Evolutionary conservation across 495 filamentous ascomycete genomes (phyloP).

Genomic region (Neurospora africana): DNA sequence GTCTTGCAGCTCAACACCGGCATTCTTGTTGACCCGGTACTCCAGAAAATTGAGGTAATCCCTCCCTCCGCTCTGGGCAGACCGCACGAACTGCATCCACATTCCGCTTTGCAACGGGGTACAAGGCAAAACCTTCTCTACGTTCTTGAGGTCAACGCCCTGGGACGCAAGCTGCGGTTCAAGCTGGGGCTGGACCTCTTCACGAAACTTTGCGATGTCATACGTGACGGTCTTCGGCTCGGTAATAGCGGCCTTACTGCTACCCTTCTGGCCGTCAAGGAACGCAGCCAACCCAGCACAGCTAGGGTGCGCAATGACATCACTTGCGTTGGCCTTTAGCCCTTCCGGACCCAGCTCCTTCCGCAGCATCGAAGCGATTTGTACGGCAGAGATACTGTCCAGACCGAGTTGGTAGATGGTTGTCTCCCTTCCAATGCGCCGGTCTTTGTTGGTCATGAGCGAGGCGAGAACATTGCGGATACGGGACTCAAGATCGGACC

Average conservation of each 20-base stretch:
- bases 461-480: slow-evolving; percentile 48
- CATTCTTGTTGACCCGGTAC: slow-evolving; percentile 27
- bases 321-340: slow-evolving; percentile 46
- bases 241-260: not conserved
- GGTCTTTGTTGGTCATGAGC: slow-evolving; percentile 39
- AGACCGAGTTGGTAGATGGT: slow-evolving; percentile 78
- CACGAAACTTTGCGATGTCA: slow-evolving; percentile 29
- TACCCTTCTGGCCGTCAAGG: slow-evolving; percentile 15
- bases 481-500: slow-evolving; percentile 38
- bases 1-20: not conserved
- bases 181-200: slow-evolving; percentile 23
- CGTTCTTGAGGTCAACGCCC: not conserved
- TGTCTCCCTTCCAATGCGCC: slow-evolving; percentile 45
- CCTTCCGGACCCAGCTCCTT: slow-evolving; percentile 26
- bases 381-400: slow-evolving; percentile 81
- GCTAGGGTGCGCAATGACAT: slow-evolving; percentile 56
- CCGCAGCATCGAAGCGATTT: slow-evolving; percentile 55
- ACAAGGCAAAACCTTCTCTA: slow-evolving; percentile 49
- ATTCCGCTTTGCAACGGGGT: slow-evolving; percentile 55
- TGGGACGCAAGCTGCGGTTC: slow-evolving; percentile 11
- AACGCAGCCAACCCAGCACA: slow-evolving; percentile 33
- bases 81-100: slow-evolving; percentile 48
- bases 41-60: slow-evolving; percentile 54
- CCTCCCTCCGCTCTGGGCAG: slow-evolving; percentile 24
- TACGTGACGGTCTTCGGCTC: slow-evolving; percentile 27